Evolutionary conservation across 805 yeast species (phyloP), one percentile per base, ranked within the genome.

Genomic region (Yarrowia deformans): DNA sequence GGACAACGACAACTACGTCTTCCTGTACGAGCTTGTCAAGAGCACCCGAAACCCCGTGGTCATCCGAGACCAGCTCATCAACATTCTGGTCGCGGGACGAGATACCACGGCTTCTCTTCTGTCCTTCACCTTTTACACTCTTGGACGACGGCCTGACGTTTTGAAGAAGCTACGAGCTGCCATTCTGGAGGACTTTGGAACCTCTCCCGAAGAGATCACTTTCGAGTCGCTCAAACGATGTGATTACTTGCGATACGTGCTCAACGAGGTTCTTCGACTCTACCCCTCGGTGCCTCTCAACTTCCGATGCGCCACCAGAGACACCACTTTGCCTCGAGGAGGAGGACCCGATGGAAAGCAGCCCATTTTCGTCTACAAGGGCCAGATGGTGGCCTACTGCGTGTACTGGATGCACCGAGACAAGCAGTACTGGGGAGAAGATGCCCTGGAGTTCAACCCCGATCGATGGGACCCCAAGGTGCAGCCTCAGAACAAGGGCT

Each of bases 81-180:
- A 83, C 72, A 81, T 85, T 69, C 78, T 84, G 69, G 74, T 84
- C 18, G 88, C 88, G 12, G 87, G 87, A 34, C 79, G 88, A 72
- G 87, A 84, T 73, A 84, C 87, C 52, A 84, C 88, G 12, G 87
- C 87, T 8, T 81, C 83, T 3, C 75, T 83, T 45, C 79, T 84
- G 67, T 80, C 85, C 12, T 83, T 80, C 73, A 74, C 80, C 23
- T 77, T 84, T 58, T 83, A 76, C 72, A 83, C 83, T 73, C 78
- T 84, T 56, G 81, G 84, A 9, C 77, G 83, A 68, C 75, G 83
- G 72, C 74, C 75, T 35, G 69, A 73, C 5, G 73, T 75, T 18
- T 75, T 72, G 67, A 52, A 70, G 29, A 75, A 75, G 68, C 78
- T 84, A 70, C 79, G 84, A 67, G 75, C 73, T 40, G 81, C 77